Evolutionary conservation across 306 rosid genomes (phyloP).

Genomic region (Glycine soja): DNA sequence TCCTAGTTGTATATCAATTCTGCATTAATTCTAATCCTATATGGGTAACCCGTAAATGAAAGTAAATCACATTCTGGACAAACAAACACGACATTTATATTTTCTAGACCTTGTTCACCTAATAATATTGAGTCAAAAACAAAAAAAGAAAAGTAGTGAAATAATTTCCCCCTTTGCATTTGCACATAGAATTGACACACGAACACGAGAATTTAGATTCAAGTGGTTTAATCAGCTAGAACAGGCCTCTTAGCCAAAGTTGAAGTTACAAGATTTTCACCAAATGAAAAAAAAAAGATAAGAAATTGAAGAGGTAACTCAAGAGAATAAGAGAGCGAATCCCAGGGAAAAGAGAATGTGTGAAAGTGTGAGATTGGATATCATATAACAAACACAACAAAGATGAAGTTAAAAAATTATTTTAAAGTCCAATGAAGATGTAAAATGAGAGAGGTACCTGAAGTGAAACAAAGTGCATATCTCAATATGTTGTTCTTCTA

Average conservation of each 20-base stretch:
- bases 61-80: slow-evolving; percentile 4
- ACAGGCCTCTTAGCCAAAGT: slow-evolving; percentile 32
- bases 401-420: slow-evolving; percentile 17
- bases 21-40: slow-evolving; percentile 26
- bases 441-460: slow-evolving; percentile 58
- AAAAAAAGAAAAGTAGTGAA: slow-evolving; percentile 14
- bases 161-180: slow-evolving; percentile 16
- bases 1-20: slow-evolving; percentile 22
- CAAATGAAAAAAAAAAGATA: background rate
- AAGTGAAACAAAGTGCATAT: slow-evolving; percentile 65
- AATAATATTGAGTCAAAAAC: slow-evolving; percentile 30
- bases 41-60: slow-evolving; percentile 26
- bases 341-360: background rate
- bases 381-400: background rate
- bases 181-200: slow-evolving; percentile 31
- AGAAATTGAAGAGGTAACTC: background rate
- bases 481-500: slow-evolving; percentile 50
- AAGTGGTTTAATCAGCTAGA: slow-evolving; percentile 29
- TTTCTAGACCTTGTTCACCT: slow-evolving; percentile 8
- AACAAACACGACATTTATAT: background rate
- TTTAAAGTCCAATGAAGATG: slow-evolving; percentile 37
- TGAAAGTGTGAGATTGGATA: slow-evolving; percentile 1
- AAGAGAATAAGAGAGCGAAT: background rate
- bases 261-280: slow-evolving; percentile 11
- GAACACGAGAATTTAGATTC: slow-evolving; percentile 30